Evolutionary conservation across 306 rosid genomes (phyloP), one percentile per base, ranked within the genome.

Genomic region (Citrullus colocynthis): DNA sequence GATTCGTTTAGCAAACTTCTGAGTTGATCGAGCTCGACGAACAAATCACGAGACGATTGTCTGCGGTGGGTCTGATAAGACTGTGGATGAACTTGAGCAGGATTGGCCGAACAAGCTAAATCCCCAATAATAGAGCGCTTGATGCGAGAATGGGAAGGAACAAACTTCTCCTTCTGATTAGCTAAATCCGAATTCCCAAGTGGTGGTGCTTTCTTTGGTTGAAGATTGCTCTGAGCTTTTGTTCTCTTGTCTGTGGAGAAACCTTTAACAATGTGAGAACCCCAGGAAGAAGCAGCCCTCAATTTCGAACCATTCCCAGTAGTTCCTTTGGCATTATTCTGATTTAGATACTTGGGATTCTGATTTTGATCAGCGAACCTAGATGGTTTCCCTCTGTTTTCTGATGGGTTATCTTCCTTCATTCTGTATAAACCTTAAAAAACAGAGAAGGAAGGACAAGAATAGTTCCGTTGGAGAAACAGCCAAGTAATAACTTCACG

Each of bases 31-130:
- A 95, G 87, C 87, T 95, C 99, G 0, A 87, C 81, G 80, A 95
- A 95, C 83, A 95, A 85, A 66, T 95, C 99, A 4, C 97, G 86
- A 6, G 99, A 95, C 0, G 99, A 92, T 75, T 95, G 99, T 72
- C 99, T 87, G 86, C 96, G 82, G 51, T 95, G 98, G 16, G 93
- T 62, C 14, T 86, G 93, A 57, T 78, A 81, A 2, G 74, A 70
- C 6, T 93, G 94, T 0, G 97, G 98, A 41, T 91, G 96, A 79
- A 92, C 87, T 75, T 90, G 98, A 54, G 86, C 80, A 6, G 82
- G 76, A 78, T 84, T 90, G 7, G 81, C 78, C 2, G 96, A 85
- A 74, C 97, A 90, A 1, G 99, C 81, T 44, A 92, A 88, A 75
- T 95, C 99, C 2, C 90, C 89, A 6, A 90, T 92, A 21, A 95